phyloP scores from a whole-genome alignment of 73 alveolate genomes.

The Paramecium primaurelia region DNA sequence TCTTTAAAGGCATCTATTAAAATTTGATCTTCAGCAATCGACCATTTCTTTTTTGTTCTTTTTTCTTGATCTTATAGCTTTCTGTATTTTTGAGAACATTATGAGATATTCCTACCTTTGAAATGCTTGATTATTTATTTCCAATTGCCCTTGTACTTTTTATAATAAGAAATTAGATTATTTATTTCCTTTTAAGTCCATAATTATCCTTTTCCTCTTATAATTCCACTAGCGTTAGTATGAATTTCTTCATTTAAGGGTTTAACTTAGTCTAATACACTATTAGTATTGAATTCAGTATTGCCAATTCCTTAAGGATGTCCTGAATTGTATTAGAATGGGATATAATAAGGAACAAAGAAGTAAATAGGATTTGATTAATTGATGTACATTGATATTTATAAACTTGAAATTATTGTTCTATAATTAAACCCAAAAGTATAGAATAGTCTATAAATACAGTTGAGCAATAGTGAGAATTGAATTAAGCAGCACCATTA shows the following conservation, averaged over 20 bases:
- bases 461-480: neutral
- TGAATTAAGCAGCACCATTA: neutral
- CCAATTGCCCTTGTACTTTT: slow-evolving; percentile 41
- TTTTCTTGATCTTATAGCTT: neutral
- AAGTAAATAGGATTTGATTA: neutral
- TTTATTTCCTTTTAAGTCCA: slow-evolving; percentile 32
- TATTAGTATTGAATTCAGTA: neutral
- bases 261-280: neutral
- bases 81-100: slow-evolving; percentile 31
- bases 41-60: slow-evolving; percentile 32
- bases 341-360: slow-evolving; percentile 7
- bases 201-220: slow-evolving; percentile 16
- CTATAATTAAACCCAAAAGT: neutral
- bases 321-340: neutral
- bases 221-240: slow-evolving; percentile 17
- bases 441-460: neutral
- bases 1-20: neutral
- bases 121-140: slow-evolving; percentile 3
- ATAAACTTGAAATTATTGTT: neutral
- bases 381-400: slow-evolving; percentile 14
- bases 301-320: neutral
- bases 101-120: slow-evolving; percentile 34
- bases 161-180: neutral
- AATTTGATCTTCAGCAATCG: neutral
- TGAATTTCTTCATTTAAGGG: neutral